Evolutionary conservation across 73 alveolate species (phyloP).

Genomic region (Paramecium tetraurelia): DNA sequence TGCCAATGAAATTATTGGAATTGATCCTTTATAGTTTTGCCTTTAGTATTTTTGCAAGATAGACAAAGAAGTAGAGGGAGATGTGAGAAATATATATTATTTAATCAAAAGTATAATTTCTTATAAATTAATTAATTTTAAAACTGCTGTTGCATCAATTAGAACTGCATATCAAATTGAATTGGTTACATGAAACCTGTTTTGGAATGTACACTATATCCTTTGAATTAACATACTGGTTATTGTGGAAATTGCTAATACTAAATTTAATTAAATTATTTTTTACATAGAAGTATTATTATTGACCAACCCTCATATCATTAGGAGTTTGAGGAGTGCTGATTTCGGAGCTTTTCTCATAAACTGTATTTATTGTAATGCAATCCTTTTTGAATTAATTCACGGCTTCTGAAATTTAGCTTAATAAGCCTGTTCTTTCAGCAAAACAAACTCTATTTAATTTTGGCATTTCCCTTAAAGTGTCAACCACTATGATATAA

Average conservation of each 20-base stretch:
- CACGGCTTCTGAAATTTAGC: neutral
- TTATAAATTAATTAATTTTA: neutral
- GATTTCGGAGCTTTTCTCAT: conserved; percentile 36
- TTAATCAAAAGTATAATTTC: neutral
- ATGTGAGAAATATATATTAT: neutral
- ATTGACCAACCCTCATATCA: neutral
- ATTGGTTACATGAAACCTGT: neutral
- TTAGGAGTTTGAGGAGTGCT: neutral
- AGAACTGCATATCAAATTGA: neutral
- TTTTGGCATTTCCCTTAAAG: neutral
- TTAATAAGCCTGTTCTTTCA: neutral
- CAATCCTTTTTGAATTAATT: neutral
- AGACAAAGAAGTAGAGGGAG: neutral
- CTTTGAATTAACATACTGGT: neutral
- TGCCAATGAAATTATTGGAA: neutral
- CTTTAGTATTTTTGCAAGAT: neutral
- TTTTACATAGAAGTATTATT: neutral
- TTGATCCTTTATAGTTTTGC: neutral
- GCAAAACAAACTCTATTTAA: neutral
- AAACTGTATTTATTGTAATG: neutral
- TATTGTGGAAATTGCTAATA: neutral
- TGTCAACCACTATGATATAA: neutral
- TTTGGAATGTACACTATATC: neutral
- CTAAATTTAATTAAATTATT: neutral
- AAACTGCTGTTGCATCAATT: neutral